A percentile compares a stretch with the other conserved stretches of the same genome.
Evolutionary conservation across 2,329 filamentous ascomycete species (phyloP).

Genomic region (Coniochaeta sp.): DNA sequence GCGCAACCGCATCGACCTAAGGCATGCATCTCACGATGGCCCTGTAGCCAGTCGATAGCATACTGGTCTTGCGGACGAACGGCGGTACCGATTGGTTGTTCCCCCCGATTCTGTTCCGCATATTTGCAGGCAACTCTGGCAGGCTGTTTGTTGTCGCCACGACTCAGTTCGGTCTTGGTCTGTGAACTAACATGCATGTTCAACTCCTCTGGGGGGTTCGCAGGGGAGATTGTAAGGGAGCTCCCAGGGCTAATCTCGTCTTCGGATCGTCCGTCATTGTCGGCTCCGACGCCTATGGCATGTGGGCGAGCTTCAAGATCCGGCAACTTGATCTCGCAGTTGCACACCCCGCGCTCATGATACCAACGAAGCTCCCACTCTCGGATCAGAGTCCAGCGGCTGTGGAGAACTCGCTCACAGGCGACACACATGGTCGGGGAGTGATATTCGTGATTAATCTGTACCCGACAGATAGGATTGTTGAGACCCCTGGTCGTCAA

Average conservation of each 20-base stretch:
- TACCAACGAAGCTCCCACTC: slow-evolving; percentile 36
- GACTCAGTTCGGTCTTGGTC: neutral
- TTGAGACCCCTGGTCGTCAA: slow-evolving; percentile 27
- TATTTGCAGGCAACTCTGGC: neutral
- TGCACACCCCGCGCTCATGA: slow-evolving; percentile 35
- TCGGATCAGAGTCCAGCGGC: slow-evolving; percentile 28
- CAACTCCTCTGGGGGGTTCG: neutral
- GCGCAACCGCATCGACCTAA: slow-evolving; percentile 26
- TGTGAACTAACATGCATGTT: neutral
- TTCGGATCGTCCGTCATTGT: neutral
- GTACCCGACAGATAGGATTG: slow-evolving; percentile 25
- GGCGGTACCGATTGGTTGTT: slow-evolving; percentile 8
- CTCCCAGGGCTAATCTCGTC: neutral
- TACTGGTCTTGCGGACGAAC: slow-evolving; percentile 28
- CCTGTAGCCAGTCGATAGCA: slow-evolving; percentile 30
- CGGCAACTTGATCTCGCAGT: slow-evolving; percentile 29
- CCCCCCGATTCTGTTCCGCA: neutral
- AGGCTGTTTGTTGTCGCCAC: neutral
- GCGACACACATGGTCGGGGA: slow-evolving; percentile 26
- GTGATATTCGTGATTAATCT: slow-evolving; percentile 22
- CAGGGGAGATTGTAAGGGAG: neutral
- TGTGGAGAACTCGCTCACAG: slow-evolving; percentile 30
- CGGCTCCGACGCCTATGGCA: slow-evolving; percentile 12
- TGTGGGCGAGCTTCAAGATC: slow-evolving; percentile 23
- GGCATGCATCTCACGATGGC: slow-evolving; percentile 28